A percentile compares a stretch with the other conserved stretches of the same genome.
These are phyloP conservation scores for Cubamyces lactineus DNA, from an alignment of 768 basidiomycete species.

Conservation along the genomic window DNA sequence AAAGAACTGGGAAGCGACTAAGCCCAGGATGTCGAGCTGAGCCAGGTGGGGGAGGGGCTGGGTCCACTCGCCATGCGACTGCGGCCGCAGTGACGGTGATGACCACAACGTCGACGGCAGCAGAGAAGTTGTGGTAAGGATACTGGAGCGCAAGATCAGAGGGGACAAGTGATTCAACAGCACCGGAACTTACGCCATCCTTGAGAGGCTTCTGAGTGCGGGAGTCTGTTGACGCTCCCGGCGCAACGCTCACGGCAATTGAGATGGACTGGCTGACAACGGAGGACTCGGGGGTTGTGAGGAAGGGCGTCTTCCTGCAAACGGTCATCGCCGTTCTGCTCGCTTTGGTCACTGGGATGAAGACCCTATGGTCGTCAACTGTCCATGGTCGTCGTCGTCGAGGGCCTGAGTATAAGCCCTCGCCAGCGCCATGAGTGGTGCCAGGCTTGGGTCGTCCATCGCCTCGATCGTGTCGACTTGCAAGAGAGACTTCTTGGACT, in stretches of 20 bases:
- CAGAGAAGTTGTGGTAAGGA: conserved; percentile 39
- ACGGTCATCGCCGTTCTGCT: conserved; percentile 20
- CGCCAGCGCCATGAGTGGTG: conserved; percentile 10
- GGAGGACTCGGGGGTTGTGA: conserved; percentile 35
- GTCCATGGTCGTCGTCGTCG: conserved; percentile 33
- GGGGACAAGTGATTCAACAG: neutral
- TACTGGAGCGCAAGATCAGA: conserved; percentile 31
- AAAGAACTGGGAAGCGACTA: conserved; percentile 5
- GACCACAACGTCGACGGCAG: conserved; percentile 67
- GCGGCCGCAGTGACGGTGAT: conserved; percentile 71
- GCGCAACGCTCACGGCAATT: conserved; percentile 12
- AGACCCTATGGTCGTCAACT: conserved; percentile 30
- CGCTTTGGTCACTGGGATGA: conserved; percentile 19
- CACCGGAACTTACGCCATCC: conserved; percentile 27
- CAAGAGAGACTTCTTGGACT: conserved; percentile 73
- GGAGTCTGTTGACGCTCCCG: conserved; percentile 27
- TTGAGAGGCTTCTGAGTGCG: conserved; percentile 28
- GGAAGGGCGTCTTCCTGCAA: conserved; percentile 28
- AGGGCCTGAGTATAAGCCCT: conserved; percentile 12
- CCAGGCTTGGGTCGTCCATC: conserved; percentile 12
- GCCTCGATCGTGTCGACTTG: conserved; percentile 48
- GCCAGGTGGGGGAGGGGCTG: conserved; percentile 23
- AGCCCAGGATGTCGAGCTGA: conserved; percentile 18
- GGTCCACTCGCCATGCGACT: conserved; percentile 71
- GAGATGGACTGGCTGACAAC: conserved; percentile 34